Evolutionary conservation across 352 stramenopile species (phyloP), one percentile per base, ranked within the genome.

Genomic region (Globisporangium recalcitrans): DNA sequence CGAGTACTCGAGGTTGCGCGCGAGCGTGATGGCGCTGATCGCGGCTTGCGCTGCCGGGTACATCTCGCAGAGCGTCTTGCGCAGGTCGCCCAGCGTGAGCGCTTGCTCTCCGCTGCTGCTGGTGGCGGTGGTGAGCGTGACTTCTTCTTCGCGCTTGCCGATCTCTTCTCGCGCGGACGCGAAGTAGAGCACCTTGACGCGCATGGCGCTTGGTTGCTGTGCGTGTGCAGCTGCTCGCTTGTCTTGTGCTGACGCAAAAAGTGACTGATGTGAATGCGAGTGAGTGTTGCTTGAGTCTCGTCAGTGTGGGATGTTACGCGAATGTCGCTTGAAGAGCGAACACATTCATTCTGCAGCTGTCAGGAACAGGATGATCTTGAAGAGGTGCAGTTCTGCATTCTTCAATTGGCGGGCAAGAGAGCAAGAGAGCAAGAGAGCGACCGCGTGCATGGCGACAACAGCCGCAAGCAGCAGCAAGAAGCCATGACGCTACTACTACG

Each of bases 161-260:
- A 92, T 65, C 34, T 78, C 73, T 73, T 93, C 85, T 8, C 82
- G 75, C 61, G 77, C 80, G 48, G 82, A 85, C 55, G 85, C 85
- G 63, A 93, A 93, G 79, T 87, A 93, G 24, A 93, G 76, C 74
- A 91, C 79, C 53, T 88, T 88, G 60, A 93, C 52, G 44, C 77
- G 62, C 71, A 84, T 78, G 21, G 14, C 47, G 16, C 8, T 31
- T 6, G 1, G 21, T 51, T 46, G 26, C 21, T 29, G 31, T 48
- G 11, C 24, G 26, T 6, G 27, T 31, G 40, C 36, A 36, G 16
- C 19, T n/a, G 34, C 7, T 60, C 5, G 11, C 34, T 14, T 44
- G 38, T 44, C 38, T 44, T 21, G 38, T 44, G 38, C n/a, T 44
- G 13, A 44, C 16, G 38, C 36, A 42, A 42, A 8, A 9, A 6